Evolutionary conservation across 768 basidiomycete species (phyloP).

Genomic region (Pulveroboletus sp.): DNA sequence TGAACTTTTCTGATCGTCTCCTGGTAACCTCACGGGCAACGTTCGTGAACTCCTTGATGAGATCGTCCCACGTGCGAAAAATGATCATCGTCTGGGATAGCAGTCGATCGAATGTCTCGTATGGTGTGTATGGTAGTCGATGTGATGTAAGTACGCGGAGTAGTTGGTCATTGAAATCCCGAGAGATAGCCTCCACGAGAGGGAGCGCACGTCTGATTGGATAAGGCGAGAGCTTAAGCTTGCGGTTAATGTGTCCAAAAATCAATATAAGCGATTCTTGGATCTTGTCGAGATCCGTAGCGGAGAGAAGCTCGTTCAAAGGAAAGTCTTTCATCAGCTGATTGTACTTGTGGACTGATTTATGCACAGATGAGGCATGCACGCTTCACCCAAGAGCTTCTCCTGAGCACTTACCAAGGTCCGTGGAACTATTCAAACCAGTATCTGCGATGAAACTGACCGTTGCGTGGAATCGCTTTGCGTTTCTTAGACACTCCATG

Average conservation of each 20-base stretch:
- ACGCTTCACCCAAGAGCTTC: background rate
- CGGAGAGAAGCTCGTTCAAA: conserved; percentile 91
- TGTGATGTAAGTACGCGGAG: conserved; percentile 87
- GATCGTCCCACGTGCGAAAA: conserved; percentile 85
- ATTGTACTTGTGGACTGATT: conserved; percentile 92
- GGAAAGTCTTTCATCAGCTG: conserved; percentile 99
- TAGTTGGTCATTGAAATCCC: conserved; percentile 95
- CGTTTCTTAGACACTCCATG: conserved; percentile 90
- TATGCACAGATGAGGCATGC: background rate
- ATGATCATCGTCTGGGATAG: conserved; percentile 71
- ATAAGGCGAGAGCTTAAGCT: conserved; percentile 93
- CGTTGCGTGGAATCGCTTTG: conserved; percentile 94
- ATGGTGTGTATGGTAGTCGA: conserved; percentile 88
- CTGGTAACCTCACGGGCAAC: conserved; percentile 90
- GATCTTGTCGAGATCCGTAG: conserved; percentile 93
- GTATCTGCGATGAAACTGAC: conserved; percentile 98
- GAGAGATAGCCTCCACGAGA: conserved; percentile 95
- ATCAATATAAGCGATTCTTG: conserved; percentile 84
- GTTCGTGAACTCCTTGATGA: conserved; percentile 88
- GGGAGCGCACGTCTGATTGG: conserved; percentile 94
- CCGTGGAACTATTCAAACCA: conserved; percentile 89
- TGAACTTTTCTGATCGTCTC: conserved; percentile 87
- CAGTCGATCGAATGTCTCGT: conserved; percentile 88
- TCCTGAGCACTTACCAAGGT: conserved; percentile 53
- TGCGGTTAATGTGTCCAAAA: conserved; percentile 92